These are phyloP conservation scores for Pichia sp. DNA, from an alignment of 1,139 yeast species.

Conservation along the genomic window DNA sequence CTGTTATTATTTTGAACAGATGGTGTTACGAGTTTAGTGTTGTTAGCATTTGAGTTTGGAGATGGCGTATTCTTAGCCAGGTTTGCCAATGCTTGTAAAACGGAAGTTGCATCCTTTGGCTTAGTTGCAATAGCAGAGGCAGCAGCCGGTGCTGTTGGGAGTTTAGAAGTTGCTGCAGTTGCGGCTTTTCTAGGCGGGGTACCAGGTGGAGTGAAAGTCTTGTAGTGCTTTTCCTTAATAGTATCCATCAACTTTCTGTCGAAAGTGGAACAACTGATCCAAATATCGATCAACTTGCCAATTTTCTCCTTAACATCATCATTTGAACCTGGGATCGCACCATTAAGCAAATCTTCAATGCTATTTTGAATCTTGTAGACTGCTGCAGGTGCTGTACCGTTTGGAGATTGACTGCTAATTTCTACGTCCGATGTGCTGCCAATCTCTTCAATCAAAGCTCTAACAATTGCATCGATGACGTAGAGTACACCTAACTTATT, in stretches of 20 bases:
- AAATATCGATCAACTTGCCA: slow-evolving; percentile 78
- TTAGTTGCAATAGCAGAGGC: slow-evolving; percentile 16
- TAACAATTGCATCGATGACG: slow-evolving; percentile 85
- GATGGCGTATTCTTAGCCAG: slow-evolving; percentile 31
- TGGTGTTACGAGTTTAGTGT: slow-evolving; percentile 18
- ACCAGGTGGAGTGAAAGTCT: slow-evolving; percentile 48
- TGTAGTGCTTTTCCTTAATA: slow-evolving; percentile 55
- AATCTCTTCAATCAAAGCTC: slow-evolving; percentile 71
- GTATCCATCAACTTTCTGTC: slow-evolving; percentile 45
- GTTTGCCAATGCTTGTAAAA: slow-evolving; percentile 59
- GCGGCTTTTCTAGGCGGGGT: slow-evolving; percentile 36
- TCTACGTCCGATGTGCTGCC: slow-evolving; percentile 20
- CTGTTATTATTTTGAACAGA: slow-evolving; percentile 6
- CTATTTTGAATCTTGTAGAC: slow-evolving; percentile 52
- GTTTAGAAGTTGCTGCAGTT: not conserved
- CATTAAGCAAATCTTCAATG: slow-evolving; percentile 52
- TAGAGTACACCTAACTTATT: slow-evolving; percentile 89
- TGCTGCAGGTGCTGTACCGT: slow-evolving; percentile 74
- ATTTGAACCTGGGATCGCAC: slow-evolving; percentile 46
- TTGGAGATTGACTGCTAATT: slow-evolving; percentile 42
- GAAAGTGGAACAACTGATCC: slow-evolving; percentile 86
- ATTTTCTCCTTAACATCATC: slow-evolving; percentile 62
- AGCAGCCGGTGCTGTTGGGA: not conserved
- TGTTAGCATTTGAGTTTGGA: slow-evolving; percentile 18
- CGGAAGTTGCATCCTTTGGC: slow-evolving; percentile 45